Evolutionary conservation across 129 eudicot species (phyloP).

Genomic region (Flaveria linearis): DNA sequence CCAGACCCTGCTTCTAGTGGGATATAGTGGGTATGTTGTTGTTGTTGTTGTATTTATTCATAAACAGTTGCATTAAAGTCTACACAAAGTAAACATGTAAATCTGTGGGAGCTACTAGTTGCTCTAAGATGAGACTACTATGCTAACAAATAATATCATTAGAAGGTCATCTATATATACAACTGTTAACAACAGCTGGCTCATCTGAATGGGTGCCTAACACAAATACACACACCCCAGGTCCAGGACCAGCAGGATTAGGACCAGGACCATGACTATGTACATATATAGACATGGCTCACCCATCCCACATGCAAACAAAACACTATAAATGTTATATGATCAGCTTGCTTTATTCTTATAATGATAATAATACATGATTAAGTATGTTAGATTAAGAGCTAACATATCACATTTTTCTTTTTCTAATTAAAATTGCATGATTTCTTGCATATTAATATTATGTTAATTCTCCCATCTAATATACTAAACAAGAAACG

Average conservation of each 20-base stretch:
- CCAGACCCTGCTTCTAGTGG: too few relatives aligned
- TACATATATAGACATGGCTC: slow-evolving; percentile 15
- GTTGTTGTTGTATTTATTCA: not conserved
- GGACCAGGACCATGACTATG: slow-evolving; percentile 21
- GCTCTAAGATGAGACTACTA: not conserved
- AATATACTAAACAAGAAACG: too few relatives aligned
- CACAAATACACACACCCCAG: not conserved
- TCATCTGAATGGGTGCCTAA: slow-evolving; percentile 15
- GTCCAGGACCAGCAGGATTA: slow-evolving; percentile 29
- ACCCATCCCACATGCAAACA: slow-evolving; percentile 30
- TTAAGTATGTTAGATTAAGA: too few relatives aligned
- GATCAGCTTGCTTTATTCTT: not conserved
- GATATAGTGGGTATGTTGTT: too few relatives aligned
- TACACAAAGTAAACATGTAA: not conserved
- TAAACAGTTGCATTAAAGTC: not conserved
- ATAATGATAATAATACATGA: not conserved
- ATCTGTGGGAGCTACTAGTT: not conserved
- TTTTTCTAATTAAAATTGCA: too few relatives aligned
- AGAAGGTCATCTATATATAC: not conserved
- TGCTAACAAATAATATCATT: not conserved
- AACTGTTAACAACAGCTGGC: slow-evolving; percentile 17
- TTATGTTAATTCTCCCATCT: too few relatives aligned
- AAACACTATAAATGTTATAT: not conserved
- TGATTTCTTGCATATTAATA: too few relatives aligned
- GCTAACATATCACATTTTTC: too few relatives aligned